Percentiles rank a stretch among this genome's conserved stretches.
phyloP scores from a whole-genome alignment of 1,284 basidiomycete species.

The Ceratobasidium sp. region DNA sequence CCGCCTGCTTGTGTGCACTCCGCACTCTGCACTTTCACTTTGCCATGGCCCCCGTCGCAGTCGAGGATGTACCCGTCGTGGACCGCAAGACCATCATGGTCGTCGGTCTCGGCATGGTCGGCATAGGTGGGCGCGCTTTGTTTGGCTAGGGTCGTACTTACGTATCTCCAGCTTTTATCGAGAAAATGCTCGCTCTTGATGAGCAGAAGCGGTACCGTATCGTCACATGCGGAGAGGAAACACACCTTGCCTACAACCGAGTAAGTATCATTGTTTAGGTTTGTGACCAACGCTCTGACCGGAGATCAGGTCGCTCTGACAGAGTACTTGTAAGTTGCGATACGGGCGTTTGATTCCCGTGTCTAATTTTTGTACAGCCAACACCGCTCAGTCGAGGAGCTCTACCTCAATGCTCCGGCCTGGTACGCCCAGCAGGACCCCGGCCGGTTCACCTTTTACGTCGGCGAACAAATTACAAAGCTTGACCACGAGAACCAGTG shows the following conservation, averaged over 20 bases:
- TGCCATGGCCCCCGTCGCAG: slow-evolving; percentile 35
- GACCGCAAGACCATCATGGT: slow-evolving; percentile 59
- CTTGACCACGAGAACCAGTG: slow-evolving; percentile 63
- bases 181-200: slow-evolving; percentile 72
- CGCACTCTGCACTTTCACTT: not conserved
- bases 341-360: too few relatives aligned
- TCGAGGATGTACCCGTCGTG: slow-evolving; percentile 12
- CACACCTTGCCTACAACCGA: slow-evolving; percentile 56
- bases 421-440: slow-evolving; percentile 75
- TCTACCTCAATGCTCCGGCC: slow-evolving; percentile 71
- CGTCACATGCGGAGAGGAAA: slow-evolving; percentile 73
- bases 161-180: slow-evolving; percentile 68
- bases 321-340: slow-evolving; percentile 48
- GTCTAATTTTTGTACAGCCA: slow-evolving; percentile 61
- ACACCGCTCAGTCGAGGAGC: slow-evolving; percentile 71
- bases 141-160: slow-evolving; percentile 51
- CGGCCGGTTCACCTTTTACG: slow-evolving; percentile 66
- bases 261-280: slow-evolving; percentile 13
- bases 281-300: not conserved
- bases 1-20: not conserved
- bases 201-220: slow-evolving; percentile 64
- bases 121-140: slow-evolving; percentile 63
- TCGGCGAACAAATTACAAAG: slow-evolving; percentile 66
- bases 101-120: slow-evolving; percentile 78
- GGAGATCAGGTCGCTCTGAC: slow-evolving; percentile 23